Base-by-base conservation (phyloP, 1,284 basidiomycete species). In the Cutaneotrichosporon dermatis region DNA sequence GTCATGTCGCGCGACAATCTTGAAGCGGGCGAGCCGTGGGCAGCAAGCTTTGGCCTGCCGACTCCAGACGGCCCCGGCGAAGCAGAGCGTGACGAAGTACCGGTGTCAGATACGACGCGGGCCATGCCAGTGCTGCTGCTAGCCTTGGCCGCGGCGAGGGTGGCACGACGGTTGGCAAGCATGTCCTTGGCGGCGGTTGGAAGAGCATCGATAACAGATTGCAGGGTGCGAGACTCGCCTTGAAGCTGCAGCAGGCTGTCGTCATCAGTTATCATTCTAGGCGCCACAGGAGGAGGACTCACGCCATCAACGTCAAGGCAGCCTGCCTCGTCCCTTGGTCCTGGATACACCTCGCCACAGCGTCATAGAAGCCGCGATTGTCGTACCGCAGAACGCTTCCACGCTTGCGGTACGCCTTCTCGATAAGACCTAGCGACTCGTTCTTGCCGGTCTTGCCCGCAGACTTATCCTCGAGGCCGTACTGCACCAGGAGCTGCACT, bases 401-500 rank as follows among this genome's bases (percentile, higher is more conserved):
- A 59, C 75, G 65, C 58, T 73, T 74, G 55, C 66, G 66, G 61
- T 75, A 76, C 3, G 75, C 69, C 60, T 73, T 72, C 55, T 76
- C 75, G 57, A 76, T 76, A 42, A 76, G 64, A 11, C 66, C 60
- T 6, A 76, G 61, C 0, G 69, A 69, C 49, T 76, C 75, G 55
- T 76, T 76, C 66, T 74, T 74, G 62, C 72, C 72, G n/a, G 73
- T 74, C 64, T 75, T 76, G 35, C 75, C 75, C 0, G 72, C 69
- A 4, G 67, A 61, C 59, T 76, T 76, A 61, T 76, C 75, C 52
- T 77, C 75, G 34, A 76, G 59, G 3, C 75, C 75, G 70, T 92
- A 84, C 50, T 95, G 90, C 9, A 95, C 82, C 4, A 96, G 80
- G 9, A 92, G 76, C 69, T 90, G 88, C 69, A 98, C 92, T 25